phyloP scores from a whole-genome alignment of 78 protist genomes.

The Dictyostelium purpureum region DNA sequence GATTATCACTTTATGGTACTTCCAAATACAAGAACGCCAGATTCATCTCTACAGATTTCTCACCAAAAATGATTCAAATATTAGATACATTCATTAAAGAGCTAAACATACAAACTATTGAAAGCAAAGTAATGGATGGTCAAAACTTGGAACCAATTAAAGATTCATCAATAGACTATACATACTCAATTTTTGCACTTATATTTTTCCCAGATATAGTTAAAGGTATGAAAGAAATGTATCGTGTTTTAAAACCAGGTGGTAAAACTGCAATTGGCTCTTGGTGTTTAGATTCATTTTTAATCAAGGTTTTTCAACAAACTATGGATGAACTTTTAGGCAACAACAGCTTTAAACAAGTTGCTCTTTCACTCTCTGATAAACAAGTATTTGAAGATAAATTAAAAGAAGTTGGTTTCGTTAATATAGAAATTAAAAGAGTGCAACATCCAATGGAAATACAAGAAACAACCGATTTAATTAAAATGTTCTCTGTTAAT shows the following conservation, averaged over 20 bases:
- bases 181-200: conserved; percentile 25
- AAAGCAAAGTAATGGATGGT: conserved; percentile 54
- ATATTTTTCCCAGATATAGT: conserved; percentile 5
- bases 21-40: neutral
- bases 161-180: conserved; percentile 13
- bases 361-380: neutral
- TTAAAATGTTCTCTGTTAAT: neutral
- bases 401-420: neutral
- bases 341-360: neutral
- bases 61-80: conserved; percentile 34
- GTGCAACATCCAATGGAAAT: neutral
- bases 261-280: neutral
- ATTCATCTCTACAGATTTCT: conserved; percentile 25
- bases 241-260: conserved; percentile 28
- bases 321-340: neutral
- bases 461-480: neutral
- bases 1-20: neutral
- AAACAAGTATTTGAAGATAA: neutral
- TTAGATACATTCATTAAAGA: neutral
- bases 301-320: neutral
- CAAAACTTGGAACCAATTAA: neutral
- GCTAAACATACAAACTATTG: neutral
- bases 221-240: conserved; percentile 38
- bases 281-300: neutral
- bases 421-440: neutral